These are phyloP conservation scores for Podospora pseudopauciseta DNA, from an alignment of 495 filamentous ascomycete genomes.

Conservation along the genomic window DNA sequence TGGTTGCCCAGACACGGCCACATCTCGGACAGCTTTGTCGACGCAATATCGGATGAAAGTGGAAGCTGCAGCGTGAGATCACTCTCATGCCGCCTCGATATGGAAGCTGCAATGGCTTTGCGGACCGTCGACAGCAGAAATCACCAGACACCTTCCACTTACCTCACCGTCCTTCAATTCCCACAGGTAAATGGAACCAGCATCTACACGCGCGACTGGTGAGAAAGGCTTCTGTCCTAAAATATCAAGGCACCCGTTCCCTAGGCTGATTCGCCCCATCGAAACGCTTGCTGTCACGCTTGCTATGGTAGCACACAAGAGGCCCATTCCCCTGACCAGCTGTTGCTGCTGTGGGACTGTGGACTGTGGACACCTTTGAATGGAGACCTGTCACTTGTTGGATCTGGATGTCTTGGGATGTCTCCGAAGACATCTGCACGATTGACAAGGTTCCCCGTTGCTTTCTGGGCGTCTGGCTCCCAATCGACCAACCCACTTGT, in stretches of 20 bases:
- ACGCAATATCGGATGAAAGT: slow-evolving; percentile 6
- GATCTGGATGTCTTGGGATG: neutral
- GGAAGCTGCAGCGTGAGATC: neutral
- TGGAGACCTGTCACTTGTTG: slow-evolving; percentile 2
- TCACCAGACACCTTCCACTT: neutral
- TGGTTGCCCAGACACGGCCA: neutral
- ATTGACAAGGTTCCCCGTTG: slow-evolving; percentile 7
- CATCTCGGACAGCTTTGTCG: neutral
- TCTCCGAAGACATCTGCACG: neutral
- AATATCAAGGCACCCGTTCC: neutral
- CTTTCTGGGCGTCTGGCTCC: slow-evolving; percentile 3
- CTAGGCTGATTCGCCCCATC: slow-evolving; percentile 9
- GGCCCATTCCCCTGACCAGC: slow-evolving; percentile 12
- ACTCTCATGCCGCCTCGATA: neutral
- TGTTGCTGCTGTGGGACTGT: neutral
- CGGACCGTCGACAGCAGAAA: neutral
- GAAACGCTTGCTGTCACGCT: slow-evolving; percentile 12
- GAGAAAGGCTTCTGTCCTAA: too few relatives aligned
- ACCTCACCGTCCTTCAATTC: neutral
- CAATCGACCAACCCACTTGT: slow-evolving; percentile 10
- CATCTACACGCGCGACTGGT: slow-evolving; percentile 15
- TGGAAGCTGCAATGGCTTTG: neutral
- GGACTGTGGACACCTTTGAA: neutral
- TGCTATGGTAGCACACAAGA: slow-evolving; percentile 7
- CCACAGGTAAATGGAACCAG: neutral